A percentile compares a stretch with the other conserved stretches of the same genome.
Evolutionary conservation across 805 yeast genomes (phyloP).

Genomic region (Candida boidinii): DNA sequence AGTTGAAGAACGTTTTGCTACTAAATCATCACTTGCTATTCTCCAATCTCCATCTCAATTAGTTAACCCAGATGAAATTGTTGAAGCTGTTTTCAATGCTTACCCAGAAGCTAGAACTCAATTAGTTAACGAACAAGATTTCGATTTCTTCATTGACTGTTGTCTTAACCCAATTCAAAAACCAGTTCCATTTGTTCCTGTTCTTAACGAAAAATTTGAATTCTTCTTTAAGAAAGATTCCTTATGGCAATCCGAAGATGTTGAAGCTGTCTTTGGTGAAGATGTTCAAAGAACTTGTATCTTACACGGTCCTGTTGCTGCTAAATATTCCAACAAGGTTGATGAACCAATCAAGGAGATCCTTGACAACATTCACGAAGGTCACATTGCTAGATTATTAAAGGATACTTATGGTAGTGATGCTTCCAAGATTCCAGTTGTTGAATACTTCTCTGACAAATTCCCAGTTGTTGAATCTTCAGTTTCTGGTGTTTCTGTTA

Average conservation of each 20-base stretch:
- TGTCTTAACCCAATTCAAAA: constrained; percentile 83
- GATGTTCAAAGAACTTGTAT: constrained; percentile 99
- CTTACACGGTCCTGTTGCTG: constrained; percentile 97
- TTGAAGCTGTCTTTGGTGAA: constrained; percentile 90
- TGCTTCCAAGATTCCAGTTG: constrained; percentile 66
- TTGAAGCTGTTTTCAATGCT: constrained; percentile 51
- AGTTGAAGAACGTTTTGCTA: constrained; percentile 91
- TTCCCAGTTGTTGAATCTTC: constrained; percentile 32
- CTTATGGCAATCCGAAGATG: constrained; percentile 96
- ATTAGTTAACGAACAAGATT: constrained; percentile 89
- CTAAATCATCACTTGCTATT: constrained; percentile 48
- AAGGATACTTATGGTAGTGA: constrained; percentile 66
- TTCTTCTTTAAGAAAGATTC: constrained; percentile 98
- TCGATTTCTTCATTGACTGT: constrained; percentile 80
- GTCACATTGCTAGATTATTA: constrained; percentile 68
- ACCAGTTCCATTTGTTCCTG: constrained; percentile 97
- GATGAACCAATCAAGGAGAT: constrained; percentile 92
- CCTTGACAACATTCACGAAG: constrained; percentile 81
- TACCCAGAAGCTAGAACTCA: constrained; percentile 75
- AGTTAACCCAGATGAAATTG: constrained; percentile 53
- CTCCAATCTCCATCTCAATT: constrained; percentile 68
- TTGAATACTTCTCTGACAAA: constrained; percentile 81
- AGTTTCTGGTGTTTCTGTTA: constrained; percentile 27
- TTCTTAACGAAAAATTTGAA: constrained; percentile 88
- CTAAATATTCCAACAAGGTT: constrained; percentile 76